Evolutionary conservation across 441 rosid genomes (phyloP).

Genomic region (Gossypium schwendimanii): DNA sequence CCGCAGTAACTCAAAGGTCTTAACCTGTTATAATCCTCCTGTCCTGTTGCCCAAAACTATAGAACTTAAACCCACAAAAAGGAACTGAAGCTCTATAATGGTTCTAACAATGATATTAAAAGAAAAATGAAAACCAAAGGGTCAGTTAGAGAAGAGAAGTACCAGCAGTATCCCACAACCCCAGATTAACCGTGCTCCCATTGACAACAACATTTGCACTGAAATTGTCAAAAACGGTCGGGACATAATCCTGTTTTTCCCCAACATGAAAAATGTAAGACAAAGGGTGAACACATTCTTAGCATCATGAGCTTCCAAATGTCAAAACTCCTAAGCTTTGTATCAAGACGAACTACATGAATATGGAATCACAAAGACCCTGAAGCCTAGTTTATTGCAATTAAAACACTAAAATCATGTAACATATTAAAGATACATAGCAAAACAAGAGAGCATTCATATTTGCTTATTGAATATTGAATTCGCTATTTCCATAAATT

Average conservation of each 20-base stretch:
- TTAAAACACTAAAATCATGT: background rate
- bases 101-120: conserved; percentile 2
- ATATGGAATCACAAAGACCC: background rate
- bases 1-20: conserved; percentile 64
- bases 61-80: conserved; percentile 1
- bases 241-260: conserved; percentile 49
- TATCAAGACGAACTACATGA: background rate
- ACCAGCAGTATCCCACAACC: conserved; percentile 73
- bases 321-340: background rate
- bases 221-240: conserved; percentile 59
- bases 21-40: conserved; percentile 59
- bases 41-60: conserved; percentile 34
- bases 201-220: conserved; percentile 61
- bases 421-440: background rate
- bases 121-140: background rate
- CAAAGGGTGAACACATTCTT: background rate
- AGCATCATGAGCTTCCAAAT: background rate
- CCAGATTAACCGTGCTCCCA: conserved; percentile 45
- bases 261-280: conserved; percentile 14
- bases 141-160: background rate
- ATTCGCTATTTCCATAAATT: background rate
- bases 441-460: background rate
- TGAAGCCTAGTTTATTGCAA: background rate
- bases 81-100: background rate
- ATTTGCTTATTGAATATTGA: background rate